A percentile compares a stretch with the other conserved stretches of the same genome.
phyloP scores from a whole-genome alignment of 805 yeast species.

The Wickerhamiella kazuoi region DNA sequence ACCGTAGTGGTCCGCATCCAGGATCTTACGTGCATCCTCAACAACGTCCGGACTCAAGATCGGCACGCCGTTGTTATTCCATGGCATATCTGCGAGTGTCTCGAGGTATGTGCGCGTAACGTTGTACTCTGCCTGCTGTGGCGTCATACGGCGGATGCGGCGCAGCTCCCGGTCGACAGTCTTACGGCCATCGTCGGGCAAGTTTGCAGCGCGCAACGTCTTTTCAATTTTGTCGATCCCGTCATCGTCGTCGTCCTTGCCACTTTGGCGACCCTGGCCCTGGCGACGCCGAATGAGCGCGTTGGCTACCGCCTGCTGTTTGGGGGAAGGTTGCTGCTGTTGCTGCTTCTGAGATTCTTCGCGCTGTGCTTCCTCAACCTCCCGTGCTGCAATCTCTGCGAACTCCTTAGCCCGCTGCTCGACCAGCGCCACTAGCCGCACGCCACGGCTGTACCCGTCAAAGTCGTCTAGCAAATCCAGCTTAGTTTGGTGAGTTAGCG shows the following conservation, averaged over 20 bases:
- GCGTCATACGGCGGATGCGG: conserved; percentile 24
- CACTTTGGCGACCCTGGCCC: neutral
- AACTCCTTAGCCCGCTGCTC: conserved; percentile 6
- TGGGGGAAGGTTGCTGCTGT: conserved; percentile 1
- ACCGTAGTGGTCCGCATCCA: conserved; percentile 69
- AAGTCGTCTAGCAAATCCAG: conserved; percentile 16
- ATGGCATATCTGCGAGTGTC: conserved; percentile 24
- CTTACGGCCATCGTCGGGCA: conserved; percentile 22
- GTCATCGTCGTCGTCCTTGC: conserved; percentile 19
- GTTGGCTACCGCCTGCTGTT: neutral
- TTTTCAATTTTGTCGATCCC: conserved; percentile 18
- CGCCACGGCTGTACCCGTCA: conserved; percentile 14
- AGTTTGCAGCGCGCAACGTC: conserved; percentile 13
- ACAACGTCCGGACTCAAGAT: conserved; percentile 24
- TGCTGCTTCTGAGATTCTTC: conserved; percentile 1
- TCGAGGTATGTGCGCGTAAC: conserved; percentile 27
- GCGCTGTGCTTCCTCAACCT: conserved; percentile 1
- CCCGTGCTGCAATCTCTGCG: conserved; percentile 5
- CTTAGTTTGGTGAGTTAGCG: conserved; percentile 18
- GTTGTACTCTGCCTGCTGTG: conserved; percentile 27
- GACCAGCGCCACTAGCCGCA: conserved; percentile 8
- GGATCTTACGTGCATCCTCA: conserved; percentile 31
- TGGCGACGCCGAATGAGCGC: neutral
- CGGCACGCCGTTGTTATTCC: conserved; percentile 16
- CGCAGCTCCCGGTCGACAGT: conserved; percentile 23